phyloP scores from a whole-genome alignment of 2,329 filamentous ascomycete species.

The Pyrenochaeta sp. region DNA sequence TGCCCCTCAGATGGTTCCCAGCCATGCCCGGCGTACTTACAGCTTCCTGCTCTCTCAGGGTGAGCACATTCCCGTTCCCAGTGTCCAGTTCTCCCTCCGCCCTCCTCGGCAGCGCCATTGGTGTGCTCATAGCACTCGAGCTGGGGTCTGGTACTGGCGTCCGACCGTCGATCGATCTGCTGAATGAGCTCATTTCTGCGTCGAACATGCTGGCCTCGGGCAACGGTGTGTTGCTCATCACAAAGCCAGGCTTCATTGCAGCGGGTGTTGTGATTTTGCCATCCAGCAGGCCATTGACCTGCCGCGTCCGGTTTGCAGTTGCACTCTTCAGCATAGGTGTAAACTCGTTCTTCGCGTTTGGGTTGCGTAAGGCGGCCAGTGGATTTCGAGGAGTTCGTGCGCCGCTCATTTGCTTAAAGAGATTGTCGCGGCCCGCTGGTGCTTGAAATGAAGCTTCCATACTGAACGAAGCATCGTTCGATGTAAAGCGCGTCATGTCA shows the following conservation, averaged over 20 bases:
- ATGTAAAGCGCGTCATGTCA: conserved; percentile 79
- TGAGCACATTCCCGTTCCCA: conserved; percentile 88
- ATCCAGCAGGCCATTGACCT: conserved; percentile 50
- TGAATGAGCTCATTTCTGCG: conserved; percentile 55
- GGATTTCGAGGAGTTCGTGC: conserved; percentile 75
- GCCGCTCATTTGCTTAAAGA: conserved; percentile 78
- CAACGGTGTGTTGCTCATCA: conserved; percentile 76
- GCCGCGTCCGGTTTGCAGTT: conserved; percentile 70
- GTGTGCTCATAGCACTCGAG: conserved; percentile 84
- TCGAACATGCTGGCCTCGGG: conserved; percentile 74
- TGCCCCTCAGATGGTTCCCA: background rate
- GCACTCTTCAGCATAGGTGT: conserved; percentile 89
- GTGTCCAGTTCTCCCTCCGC: conserved; percentile 72
- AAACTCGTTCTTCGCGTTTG: conserved; percentile 75
- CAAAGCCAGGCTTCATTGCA: conserved; percentile 67
- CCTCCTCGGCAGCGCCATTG: conserved; percentile 74
- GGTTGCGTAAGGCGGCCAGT: conserved; percentile 67
- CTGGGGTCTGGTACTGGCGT: conserved; percentile 80
- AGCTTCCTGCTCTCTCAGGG: conserved; percentile 91
- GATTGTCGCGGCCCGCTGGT: conserved; percentile 75
- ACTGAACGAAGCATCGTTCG: conserved; percentile 78
- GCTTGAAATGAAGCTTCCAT: conserved; percentile 86
- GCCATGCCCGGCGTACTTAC: conserved; percentile 55
- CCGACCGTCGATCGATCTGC: conserved; percentile 66
- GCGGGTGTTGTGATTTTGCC: conserved; percentile 68